Base-by-base conservation (phyloP, 768 basidiomycete species). In the Tricholoma sp. region DNA sequence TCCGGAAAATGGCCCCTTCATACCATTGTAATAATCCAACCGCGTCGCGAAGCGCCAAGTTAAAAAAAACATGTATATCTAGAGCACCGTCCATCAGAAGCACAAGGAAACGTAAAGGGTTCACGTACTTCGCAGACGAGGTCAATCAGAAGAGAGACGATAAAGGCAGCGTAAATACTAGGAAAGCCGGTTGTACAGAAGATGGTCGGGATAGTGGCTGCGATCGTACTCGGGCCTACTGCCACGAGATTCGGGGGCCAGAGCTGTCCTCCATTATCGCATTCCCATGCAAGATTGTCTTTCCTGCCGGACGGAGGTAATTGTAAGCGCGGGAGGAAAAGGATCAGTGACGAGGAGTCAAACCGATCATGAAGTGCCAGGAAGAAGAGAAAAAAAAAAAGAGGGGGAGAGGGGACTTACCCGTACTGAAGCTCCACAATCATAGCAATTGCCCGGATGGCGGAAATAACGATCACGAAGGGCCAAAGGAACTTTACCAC, bases 1-100 rank as follows among this genome's bases (percentile, higher is more conserved):
- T 70, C 82, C 84, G 64, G 76, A 63, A 71, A 78, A 81, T 34
- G 83, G 81, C 54, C 83, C 83, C 65, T 85, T 83, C 82, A 89
- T 79, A 63, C 69, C 72, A 32, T 73, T 68, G 72, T 89, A 89
- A 70, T 85, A 81, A 70, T 85, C 83, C 69, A 88, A 71, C 63
- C 84, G 76, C 70, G 83, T 86, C 64, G 80, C 79, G 80, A 82
- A 89, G 56, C 86, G 78, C 88, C 86, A 91, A 64, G 76, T 77
- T 70, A 88, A 72, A 76, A 89, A 88, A 70, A 79, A 83, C 85
- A 89, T 86, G 77, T 89, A 89, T 52, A 86, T 65, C 88, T 88
- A 62, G 29, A 61, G 58, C 67, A 58, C 32, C 27, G 59, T 56
- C 37, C 58, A 66, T 69, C 65, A 64, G 66, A 61, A 61, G 2